These are phyloP conservation scores for Scortechinia acanthostroma DNA, from an alignment of 2,329 filamentous ascomycete species.

Conservation along the genomic window DNA sequence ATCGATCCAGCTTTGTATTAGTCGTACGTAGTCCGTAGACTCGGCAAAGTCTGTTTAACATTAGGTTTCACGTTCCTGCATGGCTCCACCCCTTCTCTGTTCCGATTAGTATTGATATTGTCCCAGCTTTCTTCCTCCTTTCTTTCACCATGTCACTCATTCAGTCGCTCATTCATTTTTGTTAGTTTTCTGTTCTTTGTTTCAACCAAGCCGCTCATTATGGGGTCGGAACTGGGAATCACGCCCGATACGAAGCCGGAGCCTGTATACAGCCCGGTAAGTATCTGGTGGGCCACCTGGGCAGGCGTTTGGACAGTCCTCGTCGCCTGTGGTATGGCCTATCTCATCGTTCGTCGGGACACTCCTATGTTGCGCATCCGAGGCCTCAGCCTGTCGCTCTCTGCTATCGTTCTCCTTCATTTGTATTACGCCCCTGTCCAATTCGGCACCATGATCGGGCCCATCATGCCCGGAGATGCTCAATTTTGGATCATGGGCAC, in stretches of 20 bases:
- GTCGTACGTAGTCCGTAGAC: too few relatives aligned
- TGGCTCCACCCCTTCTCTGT: too few relatives aligned
- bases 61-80: too few relatives aligned
- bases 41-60: too few relatives aligned
- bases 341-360: constrained; percentile 12
- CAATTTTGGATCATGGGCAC: constrained; percentile 65
- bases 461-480: constrained; percentile 35
- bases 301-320: constrained; percentile 9
- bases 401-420: constrained; percentile 12
- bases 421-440: constrained; percentile 14
- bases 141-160: too few relatives aligned
- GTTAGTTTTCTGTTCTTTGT: too few relatives aligned
- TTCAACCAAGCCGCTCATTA: background rate
- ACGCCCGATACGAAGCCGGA: background rate
- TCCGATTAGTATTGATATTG: too few relatives aligned
- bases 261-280: background rate
- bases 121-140: too few relatives aligned
- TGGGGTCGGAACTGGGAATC: constrained; percentile 1
- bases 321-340: constrained; percentile 10
- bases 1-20: too few relatives aligned
- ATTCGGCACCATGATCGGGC: constrained; percentile 17
- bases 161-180: too few relatives aligned
- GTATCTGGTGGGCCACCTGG: background rate
- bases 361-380: constrained; percentile 19
- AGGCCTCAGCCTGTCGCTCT: constrained; percentile 13